These are phyloP conservation scores for Chlorociboria aeruginascens DNA, from an alignment of 495 filamentous ascomycete species.

Conservation along the genomic window DNA sequence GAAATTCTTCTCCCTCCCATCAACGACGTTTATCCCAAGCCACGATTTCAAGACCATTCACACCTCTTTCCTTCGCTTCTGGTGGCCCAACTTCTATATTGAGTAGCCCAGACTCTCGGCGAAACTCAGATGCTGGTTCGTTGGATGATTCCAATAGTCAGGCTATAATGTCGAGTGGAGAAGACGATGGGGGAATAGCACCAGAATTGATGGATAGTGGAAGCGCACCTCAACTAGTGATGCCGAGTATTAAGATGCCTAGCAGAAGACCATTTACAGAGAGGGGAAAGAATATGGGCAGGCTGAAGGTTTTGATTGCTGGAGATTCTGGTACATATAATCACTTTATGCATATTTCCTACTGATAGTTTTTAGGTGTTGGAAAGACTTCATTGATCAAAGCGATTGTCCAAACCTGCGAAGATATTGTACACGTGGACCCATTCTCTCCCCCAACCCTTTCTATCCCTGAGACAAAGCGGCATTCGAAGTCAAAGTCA, in stretches of 20 bases:
- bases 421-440: slow-evolving; percentile 95
- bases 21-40: slow-evolving; percentile 21
- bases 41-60: slow-evolving; percentile 38
- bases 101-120: slow-evolving; percentile 32
- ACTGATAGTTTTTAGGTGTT: slow-evolving; percentile 30
- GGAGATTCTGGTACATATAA: slow-evolving; percentile 61
- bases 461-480: slow-evolving; percentile 14
- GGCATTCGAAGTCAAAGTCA: slow-evolving; percentile 25
- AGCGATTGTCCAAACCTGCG: slow-evolving; percentile 85
- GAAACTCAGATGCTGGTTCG: slow-evolving; percentile 37
- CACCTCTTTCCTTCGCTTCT: slow-evolving; percentile 38
- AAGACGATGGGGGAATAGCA: slow-evolving; percentile 28
- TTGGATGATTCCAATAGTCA: slow-evolving; percentile 40
- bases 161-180: slow-evolving; percentile 32
- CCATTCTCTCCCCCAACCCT: slow-evolving; percentile 42
- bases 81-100: slow-evolving; percentile 37
- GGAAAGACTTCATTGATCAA: slow-evolving; percentile 91
- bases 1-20: slow-evolving; percentile 19
- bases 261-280: slow-evolving; percentile 86
- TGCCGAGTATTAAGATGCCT: slow-evolving; percentile 95
- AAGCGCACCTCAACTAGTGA: slow-evolving; percentile 78
- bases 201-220: slow-evolving; percentile 33
- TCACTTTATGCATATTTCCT: neutral
- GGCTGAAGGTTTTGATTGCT: slow-evolving; percentile 78
- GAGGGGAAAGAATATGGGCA: slow-evolving; percentile 69